A percentile compares a stretch with the other conserved stretches of the same genome.
Conservation (phyloP, 371 early-diverging fungal genomes). For the Gilbertella persicaria region DNA sequence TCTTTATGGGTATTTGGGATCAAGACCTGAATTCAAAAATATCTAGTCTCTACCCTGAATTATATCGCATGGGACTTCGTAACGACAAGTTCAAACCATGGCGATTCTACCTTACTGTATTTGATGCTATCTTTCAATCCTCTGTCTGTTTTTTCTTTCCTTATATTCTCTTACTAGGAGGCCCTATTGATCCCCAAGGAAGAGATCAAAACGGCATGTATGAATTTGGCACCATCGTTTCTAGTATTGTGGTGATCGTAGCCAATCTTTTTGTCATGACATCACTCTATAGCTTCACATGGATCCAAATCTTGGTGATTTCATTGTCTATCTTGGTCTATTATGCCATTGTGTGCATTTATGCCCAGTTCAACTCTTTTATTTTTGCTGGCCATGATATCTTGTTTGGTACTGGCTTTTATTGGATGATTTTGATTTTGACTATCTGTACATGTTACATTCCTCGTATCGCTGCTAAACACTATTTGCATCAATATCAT, state of each 20-base stretch:
- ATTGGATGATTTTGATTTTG: slow-evolving; percentile 56
- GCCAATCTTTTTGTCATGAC: slow-evolving; percentile 83
- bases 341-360: slow-evolving; percentile 53
- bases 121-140: slow-evolving; percentile 90
- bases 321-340: slow-evolving; percentile 53
- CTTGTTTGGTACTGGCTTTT: slow-evolving; percentile 50
- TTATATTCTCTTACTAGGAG: slow-evolving; percentile 49
- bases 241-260: slow-evolving; percentile 72
- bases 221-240: slow-evolving; percentile 79
- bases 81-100: slow-evolving; percentile 79
- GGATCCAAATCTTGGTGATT: slow-evolving; percentile 64
- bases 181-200: slow-evolving; percentile 55
- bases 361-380: slow-evolving; percentile 45
- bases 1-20: slow-evolving; percentile 86
- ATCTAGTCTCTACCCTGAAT: slow-evolving; percentile 78
- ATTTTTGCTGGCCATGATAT: slow-evolving; percentile 47
- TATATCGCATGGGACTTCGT: slow-evolving; percentile 85
- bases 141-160: slow-evolving; percentile 80
- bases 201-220: slow-evolving; percentile 63
- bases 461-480: slow-evolving; percentile 53
- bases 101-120: slow-evolving; percentile 82
- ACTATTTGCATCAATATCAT: slow-evolving; percentile 45
- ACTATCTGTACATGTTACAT: slow-evolving; percentile 49
- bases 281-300: slow-evolving; percentile 79
- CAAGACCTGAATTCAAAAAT: slow-evolving; percentile 81